Evolutionary conservation across 139 green algal genomes (phyloP).

Genomic region (Micromonas commoda): DNA sequence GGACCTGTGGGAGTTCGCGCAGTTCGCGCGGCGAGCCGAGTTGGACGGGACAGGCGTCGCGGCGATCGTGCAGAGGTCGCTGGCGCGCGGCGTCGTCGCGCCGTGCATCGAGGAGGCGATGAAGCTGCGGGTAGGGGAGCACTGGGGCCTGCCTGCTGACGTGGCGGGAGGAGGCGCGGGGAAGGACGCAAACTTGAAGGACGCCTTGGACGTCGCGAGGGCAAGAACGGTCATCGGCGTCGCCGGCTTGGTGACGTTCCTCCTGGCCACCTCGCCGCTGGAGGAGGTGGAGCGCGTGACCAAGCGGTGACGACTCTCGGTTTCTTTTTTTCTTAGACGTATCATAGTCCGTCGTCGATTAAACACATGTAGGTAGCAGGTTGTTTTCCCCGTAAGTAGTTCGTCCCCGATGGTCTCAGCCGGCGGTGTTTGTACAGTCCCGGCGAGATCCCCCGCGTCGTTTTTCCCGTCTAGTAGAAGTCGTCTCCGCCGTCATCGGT

Average conservation of each 20-base stretch:
- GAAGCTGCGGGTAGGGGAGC: background rate
- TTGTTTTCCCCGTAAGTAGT: no score
- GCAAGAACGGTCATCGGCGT: background rate
- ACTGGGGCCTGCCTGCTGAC: background rate
- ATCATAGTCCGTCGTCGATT: no score
- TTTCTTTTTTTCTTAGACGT: no score
- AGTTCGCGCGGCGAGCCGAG: background rate
- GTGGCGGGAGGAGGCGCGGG: background rate
- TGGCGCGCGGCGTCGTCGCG: background rate
- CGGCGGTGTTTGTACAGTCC: no score
- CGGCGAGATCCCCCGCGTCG: background rate
- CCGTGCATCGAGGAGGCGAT: background rate
- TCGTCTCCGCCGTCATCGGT: background rate
- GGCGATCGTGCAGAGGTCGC: background rate
- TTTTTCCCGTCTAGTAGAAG: background rate
- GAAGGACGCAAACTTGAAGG: background rate
- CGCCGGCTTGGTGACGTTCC: background rate
- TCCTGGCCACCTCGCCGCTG: background rate
- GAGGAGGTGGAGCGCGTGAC: background rate
- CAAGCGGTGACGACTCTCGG: background rate
- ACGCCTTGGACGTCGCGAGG: no score
- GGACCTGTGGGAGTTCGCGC: background rate
- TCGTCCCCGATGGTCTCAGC: no score
- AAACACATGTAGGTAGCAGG: no score
- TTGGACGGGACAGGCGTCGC: background rate